phyloP scores from a whole-genome alignment of 495 filamentous ascomycete species.

The Umbilicaria muhlenbergii region DNA sequence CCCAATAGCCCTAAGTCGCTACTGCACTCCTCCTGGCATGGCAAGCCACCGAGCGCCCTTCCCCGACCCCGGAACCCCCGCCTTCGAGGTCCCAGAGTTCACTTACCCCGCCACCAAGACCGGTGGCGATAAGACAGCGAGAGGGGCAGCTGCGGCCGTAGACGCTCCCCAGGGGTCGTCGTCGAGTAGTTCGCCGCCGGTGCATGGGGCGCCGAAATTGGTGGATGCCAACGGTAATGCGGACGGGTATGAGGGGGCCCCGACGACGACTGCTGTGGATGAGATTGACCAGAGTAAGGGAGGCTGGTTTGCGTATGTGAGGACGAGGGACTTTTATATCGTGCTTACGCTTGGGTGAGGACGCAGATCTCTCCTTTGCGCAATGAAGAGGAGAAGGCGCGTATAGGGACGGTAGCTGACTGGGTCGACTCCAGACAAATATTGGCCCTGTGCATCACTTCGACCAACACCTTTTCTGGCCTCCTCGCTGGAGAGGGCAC shows the following conservation, averaged over 20 bases:
- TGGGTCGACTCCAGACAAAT: slow-evolving; percentile 42
- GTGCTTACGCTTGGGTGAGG: slow-evolving; percentile 59
- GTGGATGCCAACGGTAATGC: slow-evolving; percentile 1
- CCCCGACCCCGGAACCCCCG: too few relatives aligned
- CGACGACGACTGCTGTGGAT: slow-evolving; percentile 10
- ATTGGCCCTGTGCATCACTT: slow-evolving; percentile 74
- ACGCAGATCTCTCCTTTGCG: neutral
- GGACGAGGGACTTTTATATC: slow-evolving; percentile 75
- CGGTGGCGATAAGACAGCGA: slow-evolving; percentile 20
- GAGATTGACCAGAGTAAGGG: slow-evolving; percentile 27
- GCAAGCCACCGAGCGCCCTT: too few relatives aligned
- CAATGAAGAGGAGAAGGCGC: neutral
- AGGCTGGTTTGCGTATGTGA: slow-evolving; percentile 64
- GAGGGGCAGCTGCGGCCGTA: slow-evolving; percentile 11
- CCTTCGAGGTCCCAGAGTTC: slow-evolving; percentile 1
- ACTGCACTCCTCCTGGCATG: too few relatives aligned
- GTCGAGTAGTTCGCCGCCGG: slow-evolving; percentile 11
- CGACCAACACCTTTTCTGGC: slow-evolving; percentile 72
- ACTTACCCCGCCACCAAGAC: slow-evolving; percentile 1
- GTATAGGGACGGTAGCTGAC: neutral
- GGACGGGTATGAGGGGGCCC: slow-evolving; percentile 10
- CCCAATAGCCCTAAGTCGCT: too few relatives aligned
- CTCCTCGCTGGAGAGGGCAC: slow-evolving; percentile 54
- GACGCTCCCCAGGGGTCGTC: slow-evolving; percentile 1
- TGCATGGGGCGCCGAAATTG: slow-evolving; percentile 12